Conservation (phyloP, 2,329 filamentous ascomycete genomes). For the Sporothrix variecibatus region DNA sequence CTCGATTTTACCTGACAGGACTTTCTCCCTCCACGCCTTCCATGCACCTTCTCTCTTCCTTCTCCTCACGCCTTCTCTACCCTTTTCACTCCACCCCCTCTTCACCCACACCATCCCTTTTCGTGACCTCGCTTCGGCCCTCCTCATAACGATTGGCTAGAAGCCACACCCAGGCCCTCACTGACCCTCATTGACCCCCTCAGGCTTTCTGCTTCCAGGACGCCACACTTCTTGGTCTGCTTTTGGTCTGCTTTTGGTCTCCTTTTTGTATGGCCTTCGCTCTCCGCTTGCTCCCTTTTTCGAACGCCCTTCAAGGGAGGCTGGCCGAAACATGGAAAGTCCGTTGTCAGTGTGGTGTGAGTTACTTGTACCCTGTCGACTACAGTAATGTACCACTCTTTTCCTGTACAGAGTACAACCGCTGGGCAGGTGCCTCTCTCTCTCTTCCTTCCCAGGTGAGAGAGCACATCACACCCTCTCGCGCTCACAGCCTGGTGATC, state of each 20-base stretch:
- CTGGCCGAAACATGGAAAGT: neutral
- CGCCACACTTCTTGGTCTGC: neutral
- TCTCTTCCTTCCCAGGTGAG: neutral
- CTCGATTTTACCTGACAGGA: neutral
- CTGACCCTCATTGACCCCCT: neutral
- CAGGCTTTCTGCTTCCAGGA: neutral
- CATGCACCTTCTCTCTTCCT: neutral
- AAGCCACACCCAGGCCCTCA: neutral
- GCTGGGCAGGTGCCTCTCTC: neutral
- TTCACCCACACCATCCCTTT: constrained; percentile 8
- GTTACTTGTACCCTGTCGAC: neutral
- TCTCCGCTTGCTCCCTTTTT: neutral
- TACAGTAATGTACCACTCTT: neutral
- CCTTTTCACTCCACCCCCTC: neutral
- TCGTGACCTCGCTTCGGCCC: constrained; percentile 9
- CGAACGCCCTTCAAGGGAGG: neutral
- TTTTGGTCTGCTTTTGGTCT: neutral
- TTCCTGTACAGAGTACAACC: neutral
- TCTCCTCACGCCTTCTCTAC: neutral
- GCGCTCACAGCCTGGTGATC: neutral
- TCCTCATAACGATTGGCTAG: neutral
- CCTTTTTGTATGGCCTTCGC: neutral
- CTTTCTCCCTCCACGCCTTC: neutral
- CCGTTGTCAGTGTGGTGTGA: neutral
- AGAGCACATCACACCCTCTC: neutral